Evolutionary conservation across 805 yeast species (phyloP).

Genomic region (Nakazawaea ishiwadae): DNA sequence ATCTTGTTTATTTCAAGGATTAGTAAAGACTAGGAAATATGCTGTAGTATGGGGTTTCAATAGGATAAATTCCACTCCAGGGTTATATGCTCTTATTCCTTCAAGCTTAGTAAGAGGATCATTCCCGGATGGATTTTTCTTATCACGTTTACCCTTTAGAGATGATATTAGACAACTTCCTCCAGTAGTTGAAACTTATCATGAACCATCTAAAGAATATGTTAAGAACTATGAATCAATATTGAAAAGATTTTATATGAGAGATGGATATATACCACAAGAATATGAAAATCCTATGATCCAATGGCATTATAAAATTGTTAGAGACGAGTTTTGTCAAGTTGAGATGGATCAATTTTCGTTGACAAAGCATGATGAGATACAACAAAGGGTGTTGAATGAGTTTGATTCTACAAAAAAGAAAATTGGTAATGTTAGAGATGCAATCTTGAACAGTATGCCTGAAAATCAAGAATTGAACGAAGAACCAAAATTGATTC

Average conservation of each 20-base stretch:
- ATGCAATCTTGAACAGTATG: constrained; percentile 9
- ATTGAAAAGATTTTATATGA: constrained; percentile 35
- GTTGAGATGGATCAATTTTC: constrained; percentile 28
- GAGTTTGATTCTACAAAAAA: constrained; percentile 12
- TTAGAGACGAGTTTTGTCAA: constrained; percentile 66
- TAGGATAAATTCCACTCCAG: constrained; percentile 49
- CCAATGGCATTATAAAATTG: constrained; percentile 58
- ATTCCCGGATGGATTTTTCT: constrained; percentile 70
- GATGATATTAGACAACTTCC: constrained; percentile 77
- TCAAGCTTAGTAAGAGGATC: constrained; percentile 23
- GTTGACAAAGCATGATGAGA: constrained; percentile 5
- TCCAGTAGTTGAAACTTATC: constrained; percentile 15
- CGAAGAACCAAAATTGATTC: constrained; percentile 8
- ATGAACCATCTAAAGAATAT: constrained; percentile 12
- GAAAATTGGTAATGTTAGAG: constrained; percentile 9
- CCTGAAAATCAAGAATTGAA: constrained; percentile 10
- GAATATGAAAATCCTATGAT: constrained; percentile 62
- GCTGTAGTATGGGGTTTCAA: constrained; percentile 73
- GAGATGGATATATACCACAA: constrained; percentile 48
- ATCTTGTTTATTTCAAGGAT: constrained; percentile 58
- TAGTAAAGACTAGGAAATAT: constrained; percentile 45
- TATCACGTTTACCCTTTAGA: constrained; percentile 64
- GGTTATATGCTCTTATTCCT: constrained; percentile 56
- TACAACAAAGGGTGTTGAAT: constrained; percentile 5
- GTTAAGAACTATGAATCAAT: constrained; percentile 19